Conservation (phyloP, 2,329 filamentous ascomycete species). For the Dactylellina sp. region DNA sequence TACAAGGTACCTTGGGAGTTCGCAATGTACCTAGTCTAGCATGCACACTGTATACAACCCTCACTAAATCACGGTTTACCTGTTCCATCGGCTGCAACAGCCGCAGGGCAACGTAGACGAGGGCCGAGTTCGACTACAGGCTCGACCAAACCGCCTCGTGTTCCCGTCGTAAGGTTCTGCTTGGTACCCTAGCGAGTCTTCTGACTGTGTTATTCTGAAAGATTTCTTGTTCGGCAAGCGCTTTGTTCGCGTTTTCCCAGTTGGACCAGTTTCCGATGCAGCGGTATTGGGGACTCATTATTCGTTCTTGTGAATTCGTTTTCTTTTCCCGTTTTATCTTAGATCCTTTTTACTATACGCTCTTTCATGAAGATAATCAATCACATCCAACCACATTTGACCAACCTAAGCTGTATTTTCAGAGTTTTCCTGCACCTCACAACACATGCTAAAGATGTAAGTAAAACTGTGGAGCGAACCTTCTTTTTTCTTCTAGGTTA, state of each 20-base stretch:
- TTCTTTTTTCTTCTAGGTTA: not conserved
- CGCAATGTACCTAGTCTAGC: slow-evolving; percentile 6
- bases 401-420: not conserved
- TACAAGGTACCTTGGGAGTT: slow-evolving; percentile 10
- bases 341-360: slow-evolving; percentile 11
- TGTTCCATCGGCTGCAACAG: slow-evolving; percentile 55
- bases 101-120: slow-evolving; percentile 43
- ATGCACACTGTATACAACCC: slow-evolving; percentile 17
- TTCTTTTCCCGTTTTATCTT: slow-evolving; percentile 38
- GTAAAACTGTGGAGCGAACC: slow-evolving; percentile 3
- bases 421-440: not conserved
- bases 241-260: too few species aligned
- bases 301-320: slow-evolving; percentile 30
- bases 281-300: slow-evolving; percentile 33
- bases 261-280: too few species aligned
- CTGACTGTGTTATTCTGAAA: too few species aligned
- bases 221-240: too few species aligned
- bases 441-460: slow-evolving; percentile 16
- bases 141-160: slow-evolving; percentile 55
- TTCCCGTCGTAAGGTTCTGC: too few species aligned
- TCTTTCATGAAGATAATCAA: slow-evolving; percentile 9
- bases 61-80: slow-evolving; percentile 30
- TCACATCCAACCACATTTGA: not conserved
- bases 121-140: slow-evolving; percentile 24
- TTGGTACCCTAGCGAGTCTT: too few species aligned